Percentiles rank a stretch among this genome's conserved stretches.
Evolutionary conservation across 169 alveolate genomes (phyloP).

Genomic region (Sarcocystis neurona): DNA sequence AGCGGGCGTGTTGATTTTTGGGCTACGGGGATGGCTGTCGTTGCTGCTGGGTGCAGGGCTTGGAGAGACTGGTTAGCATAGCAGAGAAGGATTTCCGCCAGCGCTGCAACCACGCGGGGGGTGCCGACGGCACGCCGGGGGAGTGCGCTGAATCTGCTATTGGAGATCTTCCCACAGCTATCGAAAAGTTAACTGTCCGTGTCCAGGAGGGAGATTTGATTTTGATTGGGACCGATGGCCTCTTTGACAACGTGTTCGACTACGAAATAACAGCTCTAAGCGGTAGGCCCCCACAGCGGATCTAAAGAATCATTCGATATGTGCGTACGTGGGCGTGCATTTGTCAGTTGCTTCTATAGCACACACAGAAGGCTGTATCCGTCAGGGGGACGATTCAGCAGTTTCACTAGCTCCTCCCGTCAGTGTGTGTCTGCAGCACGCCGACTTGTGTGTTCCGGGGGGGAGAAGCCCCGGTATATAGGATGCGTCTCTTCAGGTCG

Average conservation of each 20-base stretch:
- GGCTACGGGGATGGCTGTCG: neutral
- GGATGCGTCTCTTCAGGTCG: no score
- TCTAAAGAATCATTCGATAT: no score
- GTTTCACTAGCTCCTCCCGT: no score
- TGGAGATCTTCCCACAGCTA: constrained; percentile 65
- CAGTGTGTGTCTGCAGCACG: no score
- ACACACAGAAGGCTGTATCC: neutral
- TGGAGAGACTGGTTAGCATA: constrained; percentile 37
- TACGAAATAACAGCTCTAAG: constrained; percentile 69
- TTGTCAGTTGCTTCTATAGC: neutral
- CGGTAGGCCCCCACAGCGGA: neutral
- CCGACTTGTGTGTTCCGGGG: no score
- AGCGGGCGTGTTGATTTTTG: no score
- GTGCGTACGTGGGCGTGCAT: no score
- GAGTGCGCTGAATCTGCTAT: neutral
- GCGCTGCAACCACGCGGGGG: neutral
- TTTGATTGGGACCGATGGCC: constrained; percentile 74
- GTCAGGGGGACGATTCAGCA: neutral
- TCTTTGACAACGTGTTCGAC: constrained; percentile 72
- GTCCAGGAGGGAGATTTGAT: constrained; percentile 69
- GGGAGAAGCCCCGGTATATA: no score
- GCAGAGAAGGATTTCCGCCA: constrained; percentile 39
- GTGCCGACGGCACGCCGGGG: neutral
- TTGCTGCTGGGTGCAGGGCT: constrained; percentile 5
- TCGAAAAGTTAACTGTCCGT: constrained; percentile 59